Conservation (phyloP, 352 stramenopile genomes). For the Globisporangium carolinianum region DNA sequence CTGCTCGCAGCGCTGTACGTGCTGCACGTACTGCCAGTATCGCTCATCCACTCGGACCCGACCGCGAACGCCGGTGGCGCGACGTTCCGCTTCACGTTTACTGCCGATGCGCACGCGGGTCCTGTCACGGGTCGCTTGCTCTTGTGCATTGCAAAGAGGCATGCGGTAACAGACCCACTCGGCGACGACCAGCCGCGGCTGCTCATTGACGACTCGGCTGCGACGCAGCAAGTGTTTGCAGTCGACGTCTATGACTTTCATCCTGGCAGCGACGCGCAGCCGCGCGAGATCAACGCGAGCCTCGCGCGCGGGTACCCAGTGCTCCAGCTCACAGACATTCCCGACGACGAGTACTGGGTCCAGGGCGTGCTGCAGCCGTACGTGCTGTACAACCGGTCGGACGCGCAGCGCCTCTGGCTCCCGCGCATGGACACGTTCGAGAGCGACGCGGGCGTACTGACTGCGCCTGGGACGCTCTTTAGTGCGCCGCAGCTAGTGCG, state of each 20-base stretch:
- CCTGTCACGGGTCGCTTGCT: constrained; percentile 30
- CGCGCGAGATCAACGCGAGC: constrained; percentile 25
- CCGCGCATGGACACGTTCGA: constrained; percentile 34
- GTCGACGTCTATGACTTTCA: constrained; percentile 34
- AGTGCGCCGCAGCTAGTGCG: constrained; percentile 39
- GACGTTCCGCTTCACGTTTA: constrained; percentile 21
- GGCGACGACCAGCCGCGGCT: constrained; percentile 32
- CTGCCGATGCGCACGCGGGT: constrained; percentile 16
- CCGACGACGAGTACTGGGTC: constrained; percentile 33
- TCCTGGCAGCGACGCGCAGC: constrained; percentile 2
- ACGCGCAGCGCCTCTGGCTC: constrained; percentile 28
- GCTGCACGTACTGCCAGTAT: constrained; percentile 1
- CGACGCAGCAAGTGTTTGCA: constrained; percentile 35
- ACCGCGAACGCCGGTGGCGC: constrained; percentile 1
- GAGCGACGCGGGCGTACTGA: constrained; percentile 4
- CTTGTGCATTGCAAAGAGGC: constrained; percentile 32
- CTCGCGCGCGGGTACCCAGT: constrained; percentile 23
- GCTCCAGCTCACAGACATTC: constrained; percentile 21
- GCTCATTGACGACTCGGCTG: constrained; percentile 24
- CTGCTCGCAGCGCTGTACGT: constrained; percentile 4
- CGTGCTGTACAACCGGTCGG: constrained; percentile 37
- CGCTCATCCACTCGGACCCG: background rate
- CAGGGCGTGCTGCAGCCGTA: constrained; percentile 35
- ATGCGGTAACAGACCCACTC: constrained; percentile 20
- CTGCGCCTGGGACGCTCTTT: constrained; percentile 49